These are phyloP conservation scores for Eimeria tenella DNA, from an alignment of 169 alveolate species.

Conservation along the genomic window DNA sequence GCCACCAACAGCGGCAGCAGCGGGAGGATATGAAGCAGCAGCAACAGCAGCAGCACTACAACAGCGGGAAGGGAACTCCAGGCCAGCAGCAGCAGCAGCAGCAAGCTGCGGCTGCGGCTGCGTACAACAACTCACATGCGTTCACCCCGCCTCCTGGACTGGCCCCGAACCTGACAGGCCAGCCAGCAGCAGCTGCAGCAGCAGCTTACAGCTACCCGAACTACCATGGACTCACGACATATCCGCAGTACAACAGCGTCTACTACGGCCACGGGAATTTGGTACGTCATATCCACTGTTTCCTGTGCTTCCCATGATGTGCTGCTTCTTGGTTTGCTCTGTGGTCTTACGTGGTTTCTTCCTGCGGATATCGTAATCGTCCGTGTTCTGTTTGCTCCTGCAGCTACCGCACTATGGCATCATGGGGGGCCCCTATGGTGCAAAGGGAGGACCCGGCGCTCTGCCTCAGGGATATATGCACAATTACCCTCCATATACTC, in stretches of 20 bases:
- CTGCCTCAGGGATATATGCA: constrained; percentile 62
- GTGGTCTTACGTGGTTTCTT: neutral
- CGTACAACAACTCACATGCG: constrained; percentile 62
- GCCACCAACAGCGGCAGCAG: constrained; percentile 68
- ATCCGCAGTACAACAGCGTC: constrained; percentile 46
- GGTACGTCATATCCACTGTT: neutral
- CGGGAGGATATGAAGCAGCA: constrained; percentile 50
- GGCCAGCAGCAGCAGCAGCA: constrained; percentile 47
- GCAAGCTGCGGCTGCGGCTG: constrained; percentile 24
- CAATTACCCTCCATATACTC: constrained; percentile 42
- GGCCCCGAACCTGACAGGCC: constrained; percentile 64
- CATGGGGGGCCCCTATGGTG: constrained; percentile 69
- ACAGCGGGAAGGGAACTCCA: constrained; percentile 23
- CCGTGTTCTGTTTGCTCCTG: neutral
- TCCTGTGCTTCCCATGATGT: neutral
- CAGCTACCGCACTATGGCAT: constrained; percentile 67
- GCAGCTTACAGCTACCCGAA: constrained; percentile 66
- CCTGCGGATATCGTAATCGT: neutral
- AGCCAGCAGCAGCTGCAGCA: constrained; percentile 68
- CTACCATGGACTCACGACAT: constrained; percentile 53
- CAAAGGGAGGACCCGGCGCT: constrained; percentile 61
- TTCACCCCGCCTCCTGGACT: constrained; percentile 67
- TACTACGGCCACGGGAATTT: constrained; percentile 48
- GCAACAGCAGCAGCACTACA: constrained; percentile 65
- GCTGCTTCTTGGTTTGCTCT: neutral